phyloP scores from a whole-genome alignment of 73 alveolate species.

The Paramecium sexaurelia region DNA sequence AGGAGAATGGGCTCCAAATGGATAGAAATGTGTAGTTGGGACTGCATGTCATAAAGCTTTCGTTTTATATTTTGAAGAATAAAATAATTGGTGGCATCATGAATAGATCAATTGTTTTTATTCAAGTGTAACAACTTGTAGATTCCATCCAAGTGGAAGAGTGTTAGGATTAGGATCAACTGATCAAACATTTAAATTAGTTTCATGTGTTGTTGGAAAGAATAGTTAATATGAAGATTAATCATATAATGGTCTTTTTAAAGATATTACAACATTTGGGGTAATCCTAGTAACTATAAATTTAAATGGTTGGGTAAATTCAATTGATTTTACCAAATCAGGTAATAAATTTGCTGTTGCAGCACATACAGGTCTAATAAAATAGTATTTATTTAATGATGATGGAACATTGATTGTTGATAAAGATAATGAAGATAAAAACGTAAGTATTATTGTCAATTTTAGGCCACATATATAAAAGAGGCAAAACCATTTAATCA shows the following conservation, averaged over 20 bases:
- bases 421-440: not conserved
- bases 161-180: slow-evolving; percentile 59
- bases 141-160: slow-evolving; percentile 65
- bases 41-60: slow-evolving; percentile 45
- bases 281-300: not conserved
- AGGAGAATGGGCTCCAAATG: slow-evolving; percentile 68
- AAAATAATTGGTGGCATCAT: slow-evolving; percentile 61
- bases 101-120: not conserved
- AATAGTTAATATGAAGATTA: not conserved
- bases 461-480: not conserved
- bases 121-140: slow-evolving; percentile 33
- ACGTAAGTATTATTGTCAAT: not conserved
- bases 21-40: slow-evolving; percentile 59
- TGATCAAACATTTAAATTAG: slow-evolving; percentile 48
- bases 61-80: slow-evolving; percentile 49
- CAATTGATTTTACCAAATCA: not conserved
- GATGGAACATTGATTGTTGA: not conserved
- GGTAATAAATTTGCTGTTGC: not conserved
- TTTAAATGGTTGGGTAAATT: slow-evolving; percentile 15
- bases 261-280: not conserved
- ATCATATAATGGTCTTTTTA: not conserved
- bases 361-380: slow-evolving; percentile 6
- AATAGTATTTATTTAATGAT: not conserved
- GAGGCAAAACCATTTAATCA: slow-evolving; percentile 1
- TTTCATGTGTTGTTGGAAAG: not conserved